phyloP scores from a whole-genome alignment of 768 basidiomycete genomes.

The Podaxis sp. region DNA sequence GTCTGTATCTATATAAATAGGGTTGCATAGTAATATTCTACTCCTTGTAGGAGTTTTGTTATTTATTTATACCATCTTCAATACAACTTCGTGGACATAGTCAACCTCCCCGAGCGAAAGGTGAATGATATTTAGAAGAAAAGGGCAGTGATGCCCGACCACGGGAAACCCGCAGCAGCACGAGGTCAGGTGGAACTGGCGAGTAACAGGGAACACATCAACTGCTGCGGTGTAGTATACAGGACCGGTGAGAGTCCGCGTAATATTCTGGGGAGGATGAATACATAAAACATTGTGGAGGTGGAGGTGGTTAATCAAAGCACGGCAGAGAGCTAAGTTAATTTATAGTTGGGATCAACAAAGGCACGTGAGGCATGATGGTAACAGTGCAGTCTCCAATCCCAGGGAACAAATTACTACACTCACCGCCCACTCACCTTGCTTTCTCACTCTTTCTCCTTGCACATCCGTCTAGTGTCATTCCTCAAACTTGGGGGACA shows the following conservation, averaged over 20 bases:
- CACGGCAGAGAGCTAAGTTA: not conserved
- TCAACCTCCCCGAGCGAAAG: not conserved
- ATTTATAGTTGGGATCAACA: not conserved
- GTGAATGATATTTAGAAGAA: not conserved
- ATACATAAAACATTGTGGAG: not conserved
- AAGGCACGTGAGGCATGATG: not conserved
- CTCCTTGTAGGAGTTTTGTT: not conserved
- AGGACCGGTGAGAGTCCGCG: not conserved
- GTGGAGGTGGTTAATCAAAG: not conserved
- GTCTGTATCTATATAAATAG: not conserved
- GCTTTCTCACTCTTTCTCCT: not conserved
- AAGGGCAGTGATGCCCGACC: not conserved
- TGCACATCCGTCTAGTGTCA: not conserved
- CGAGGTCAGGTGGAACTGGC: not conserved
- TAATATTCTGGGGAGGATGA: not conserved
- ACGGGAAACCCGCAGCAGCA: not conserved
- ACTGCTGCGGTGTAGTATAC: not conserved
- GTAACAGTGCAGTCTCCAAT: not conserved
- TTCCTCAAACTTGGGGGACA: conserved; percentile 15
- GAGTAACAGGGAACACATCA: not conserved
- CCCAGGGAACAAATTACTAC: not conserved
- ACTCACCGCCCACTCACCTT: not conserved
- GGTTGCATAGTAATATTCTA: not conserved
- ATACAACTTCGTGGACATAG: not conserved
- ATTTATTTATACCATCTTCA: not conserved